A percentile compares a stretch with the other conserved stretches of the same genome.
These are phyloP conservation scores for Ehretia macrophylla DNA, from an alignment of 257 asterid genomes.

Conservation along the genomic window DNA sequence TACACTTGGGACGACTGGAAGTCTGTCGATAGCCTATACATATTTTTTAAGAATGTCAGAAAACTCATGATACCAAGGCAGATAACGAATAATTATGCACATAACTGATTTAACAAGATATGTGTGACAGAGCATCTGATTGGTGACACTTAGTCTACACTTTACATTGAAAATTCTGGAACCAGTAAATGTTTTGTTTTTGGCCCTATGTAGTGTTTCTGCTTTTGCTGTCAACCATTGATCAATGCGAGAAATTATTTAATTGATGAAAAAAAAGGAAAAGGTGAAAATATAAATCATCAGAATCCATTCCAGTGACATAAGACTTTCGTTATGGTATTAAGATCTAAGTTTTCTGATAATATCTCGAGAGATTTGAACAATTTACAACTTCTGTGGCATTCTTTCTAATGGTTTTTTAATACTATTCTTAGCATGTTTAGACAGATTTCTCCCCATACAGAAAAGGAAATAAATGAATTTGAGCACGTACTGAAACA, in stretches of 20 bases:
- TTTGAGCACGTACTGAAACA: slow-evolving; percentile 41
- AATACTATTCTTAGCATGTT: not conserved
- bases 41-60: slow-evolving; percentile 14
- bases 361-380: not conserved
- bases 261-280: too few relatives aligned
- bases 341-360: not conserved
- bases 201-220: too few relatives aligned
- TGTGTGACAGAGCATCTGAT: not conserved
- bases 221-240: too few relatives aligned
- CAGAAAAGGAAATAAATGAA: slow-evolving; percentile 3
- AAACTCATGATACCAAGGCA: slow-evolving; percentile 5
- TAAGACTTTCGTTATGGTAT: not conserved
- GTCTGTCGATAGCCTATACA: slow-evolving; percentile 67
- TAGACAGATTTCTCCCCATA: not conserved
- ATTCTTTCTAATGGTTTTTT: not conserved
- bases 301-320: too few relatives aligned
- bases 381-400: not conserved
- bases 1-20: slow-evolving; percentile 64
- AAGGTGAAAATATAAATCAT: too few relatives aligned
- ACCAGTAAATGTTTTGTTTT: too few relatives aligned
- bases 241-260: too few relatives aligned
- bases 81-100: not conserved
- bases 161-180: not conserved
- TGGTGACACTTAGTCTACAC: not conserved
- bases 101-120: not conserved